Evolutionary conservation across 169 alveolate genomes (phyloP).

Genomic region (Besnoitia besnoiti): DNA sequence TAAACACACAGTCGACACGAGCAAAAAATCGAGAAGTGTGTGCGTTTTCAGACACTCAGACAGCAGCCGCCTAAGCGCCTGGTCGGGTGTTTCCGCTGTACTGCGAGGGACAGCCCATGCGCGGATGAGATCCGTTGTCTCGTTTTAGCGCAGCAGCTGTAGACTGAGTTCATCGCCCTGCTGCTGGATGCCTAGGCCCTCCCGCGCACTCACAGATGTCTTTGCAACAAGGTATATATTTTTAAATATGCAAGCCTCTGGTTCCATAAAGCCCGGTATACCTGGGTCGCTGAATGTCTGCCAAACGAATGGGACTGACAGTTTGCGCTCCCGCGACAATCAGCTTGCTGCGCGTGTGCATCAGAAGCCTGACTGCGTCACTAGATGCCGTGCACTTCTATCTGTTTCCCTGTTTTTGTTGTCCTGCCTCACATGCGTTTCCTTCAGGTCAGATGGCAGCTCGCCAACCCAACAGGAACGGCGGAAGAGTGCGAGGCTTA

Average conservation of each 20-base stretch:
- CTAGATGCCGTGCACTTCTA: background rate
- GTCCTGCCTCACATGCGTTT: background rate
- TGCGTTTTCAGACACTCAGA: background rate
- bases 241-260: background rate
- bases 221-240: background rate
- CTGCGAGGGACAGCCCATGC: no score
- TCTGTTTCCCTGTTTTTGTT: background rate
- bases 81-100: no score
- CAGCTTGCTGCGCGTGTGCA: no score
- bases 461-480: conserved; percentile 44
- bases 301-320: no score
- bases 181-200: no score
- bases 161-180: background rate
- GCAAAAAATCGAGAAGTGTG: no score
- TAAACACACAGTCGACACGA: background rate
- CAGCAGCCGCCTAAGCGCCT: background rate
- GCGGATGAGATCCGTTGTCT: background rate
- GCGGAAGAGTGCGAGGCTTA: conserved; percentile 19
- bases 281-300: background rate
- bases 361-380: no score
- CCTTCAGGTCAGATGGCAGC: conserved; percentile 38
- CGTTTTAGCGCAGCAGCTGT: background rate
- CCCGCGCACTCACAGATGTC: no score
- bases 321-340: no score
- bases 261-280: background rate